These are phyloP conservation scores for Edaphochlamys debaryana DNA, from an alignment of 139 green algal species.

Conservation along the genomic window DNA sequence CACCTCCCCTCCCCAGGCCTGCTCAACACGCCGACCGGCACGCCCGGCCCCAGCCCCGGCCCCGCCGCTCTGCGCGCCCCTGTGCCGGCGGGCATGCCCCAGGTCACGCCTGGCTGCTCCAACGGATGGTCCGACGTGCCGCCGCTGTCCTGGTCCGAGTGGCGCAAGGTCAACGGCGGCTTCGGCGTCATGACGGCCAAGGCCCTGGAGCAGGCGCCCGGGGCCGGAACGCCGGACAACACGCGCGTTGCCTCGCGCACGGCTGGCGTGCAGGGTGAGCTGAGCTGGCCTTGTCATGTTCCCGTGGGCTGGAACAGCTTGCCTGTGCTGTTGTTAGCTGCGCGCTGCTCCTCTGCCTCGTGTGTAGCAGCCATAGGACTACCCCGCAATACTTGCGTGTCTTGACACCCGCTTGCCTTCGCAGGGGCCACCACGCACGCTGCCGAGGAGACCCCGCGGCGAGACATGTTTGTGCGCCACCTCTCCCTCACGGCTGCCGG, in stretches of 20 bases:
- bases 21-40: slow-evolving; percentile 1
- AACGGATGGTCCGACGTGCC: slow-evolving; percentile 33
- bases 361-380: no score
- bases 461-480: slow-evolving; percentile 27
- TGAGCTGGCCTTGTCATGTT: background rate
- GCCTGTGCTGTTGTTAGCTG: no score
- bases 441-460: background rate
- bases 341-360: no score
- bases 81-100: background rate
- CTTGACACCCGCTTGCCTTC: no score
- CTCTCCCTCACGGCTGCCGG: no score
- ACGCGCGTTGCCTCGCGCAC: no score
- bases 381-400: no score
- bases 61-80: background rate
- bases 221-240: slow-evolving; percentile 25
- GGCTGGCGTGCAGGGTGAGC: no score
- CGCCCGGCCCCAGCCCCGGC: background rate
- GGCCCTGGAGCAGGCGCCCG: background rate
- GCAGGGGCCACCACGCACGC: no score
- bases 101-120: slow-evolving; percentile 7
- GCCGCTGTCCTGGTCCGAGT: slow-evolving; percentile 7
- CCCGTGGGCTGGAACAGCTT: no score
- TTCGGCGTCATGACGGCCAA: slow-evolving; percentile 1
- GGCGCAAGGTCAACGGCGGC: background rate
- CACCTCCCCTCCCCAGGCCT: background rate